These are phyloP conservation scores for Poteriospumella lacustris DNA, from an alignment of 108 stramenopile genomes.

Conservation along the genomic window DNA sequence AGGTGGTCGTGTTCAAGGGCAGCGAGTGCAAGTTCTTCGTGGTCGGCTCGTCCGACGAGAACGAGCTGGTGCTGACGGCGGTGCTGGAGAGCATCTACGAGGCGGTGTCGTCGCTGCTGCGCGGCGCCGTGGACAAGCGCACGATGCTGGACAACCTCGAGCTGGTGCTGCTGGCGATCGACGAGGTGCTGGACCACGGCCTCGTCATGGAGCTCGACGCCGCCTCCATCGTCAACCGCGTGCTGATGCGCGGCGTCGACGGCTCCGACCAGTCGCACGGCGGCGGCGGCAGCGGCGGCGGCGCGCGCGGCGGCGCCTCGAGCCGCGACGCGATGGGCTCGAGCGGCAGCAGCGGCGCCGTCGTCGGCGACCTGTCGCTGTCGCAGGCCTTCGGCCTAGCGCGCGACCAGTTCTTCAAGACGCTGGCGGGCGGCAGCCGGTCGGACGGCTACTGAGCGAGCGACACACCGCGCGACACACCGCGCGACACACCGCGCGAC, in stretches of 20 bases:
- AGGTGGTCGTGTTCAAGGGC: conserved; percentile 9
- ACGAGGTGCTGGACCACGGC: conserved; percentile 17
- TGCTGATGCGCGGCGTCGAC: background rate
- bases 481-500: no score
- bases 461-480: no score
- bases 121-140: conserved; percentile 19
- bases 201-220: conserved; percentile 23
- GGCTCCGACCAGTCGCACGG: background rate
- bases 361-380: conserved; percentile 3
- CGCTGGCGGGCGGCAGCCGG: no score
- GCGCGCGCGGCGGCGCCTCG: no score
- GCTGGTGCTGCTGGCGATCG: conserved; percentile 17
- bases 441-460: no score
- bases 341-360: background rate
- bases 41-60: background rate
- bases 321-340: no score
- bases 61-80: conserved; percentile 3
- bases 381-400: conserved; percentile 20
- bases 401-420: background rate
- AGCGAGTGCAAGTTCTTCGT: background rate
- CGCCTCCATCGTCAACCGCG: background rate
- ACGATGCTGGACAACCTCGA: conserved; percentile 30
- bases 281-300: no score
- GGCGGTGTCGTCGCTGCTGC: background rate
- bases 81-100: conserved; percentile 13